phyloP scores from a whole-genome alignment of 2,329 filamentous ascomycete genomes.

The Bimuria novae-zelandiae region DNA sequence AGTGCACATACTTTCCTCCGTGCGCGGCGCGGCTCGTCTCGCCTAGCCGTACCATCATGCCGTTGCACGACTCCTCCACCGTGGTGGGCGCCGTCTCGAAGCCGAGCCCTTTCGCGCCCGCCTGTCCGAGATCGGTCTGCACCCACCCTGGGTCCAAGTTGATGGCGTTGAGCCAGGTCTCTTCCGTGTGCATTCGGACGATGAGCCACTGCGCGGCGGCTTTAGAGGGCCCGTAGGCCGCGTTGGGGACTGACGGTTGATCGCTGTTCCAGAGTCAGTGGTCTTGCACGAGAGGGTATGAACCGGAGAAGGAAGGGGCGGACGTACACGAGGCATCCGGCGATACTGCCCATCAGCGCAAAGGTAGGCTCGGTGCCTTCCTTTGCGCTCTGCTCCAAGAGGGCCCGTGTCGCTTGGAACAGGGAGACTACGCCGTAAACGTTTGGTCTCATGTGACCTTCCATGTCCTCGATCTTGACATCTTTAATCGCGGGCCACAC shows the following conservation, averaged over 20 bases:
- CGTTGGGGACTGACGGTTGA: conserved; percentile 15
- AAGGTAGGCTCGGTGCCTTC: conserved; percentile 4
- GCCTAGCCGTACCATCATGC: conserved; percentile 8
- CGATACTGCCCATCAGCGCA: conserved; percentile 16
- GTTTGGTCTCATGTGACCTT: conserved; percentile 16
- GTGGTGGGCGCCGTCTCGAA: conserved; percentile 5
- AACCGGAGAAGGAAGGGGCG: not conserved
- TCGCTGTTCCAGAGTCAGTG: not conserved
- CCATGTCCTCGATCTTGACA: conserved; percentile 6
- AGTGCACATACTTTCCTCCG: not conserved
- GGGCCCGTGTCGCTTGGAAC: conserved; percentile 16
- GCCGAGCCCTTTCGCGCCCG: conserved; percentile 8
- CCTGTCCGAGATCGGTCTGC: conserved; percentile 15
- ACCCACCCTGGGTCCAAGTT: conserved; percentile 13
- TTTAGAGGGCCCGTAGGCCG: conserved; percentile 13
- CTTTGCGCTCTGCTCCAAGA: conserved; percentile 14
- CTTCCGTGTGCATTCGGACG: conserved; percentile 8
- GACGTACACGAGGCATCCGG: conserved; percentile 6
- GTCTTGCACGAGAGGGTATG: not conserved
- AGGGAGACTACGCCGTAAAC: conserved; percentile 18
- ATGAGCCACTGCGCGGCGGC: conserved; percentile 13
- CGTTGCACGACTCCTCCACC: conserved; percentile 7
- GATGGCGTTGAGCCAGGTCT: conserved; percentile 11
- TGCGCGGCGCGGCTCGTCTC: not conserved
- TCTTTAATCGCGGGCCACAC: conserved; percentile 2